These are phyloP conservation scores for Scedosporium minutisporum DNA, from an alignment of 2,329 filamentous ascomycete genomes.

Conservation along the genomic window DNA sequence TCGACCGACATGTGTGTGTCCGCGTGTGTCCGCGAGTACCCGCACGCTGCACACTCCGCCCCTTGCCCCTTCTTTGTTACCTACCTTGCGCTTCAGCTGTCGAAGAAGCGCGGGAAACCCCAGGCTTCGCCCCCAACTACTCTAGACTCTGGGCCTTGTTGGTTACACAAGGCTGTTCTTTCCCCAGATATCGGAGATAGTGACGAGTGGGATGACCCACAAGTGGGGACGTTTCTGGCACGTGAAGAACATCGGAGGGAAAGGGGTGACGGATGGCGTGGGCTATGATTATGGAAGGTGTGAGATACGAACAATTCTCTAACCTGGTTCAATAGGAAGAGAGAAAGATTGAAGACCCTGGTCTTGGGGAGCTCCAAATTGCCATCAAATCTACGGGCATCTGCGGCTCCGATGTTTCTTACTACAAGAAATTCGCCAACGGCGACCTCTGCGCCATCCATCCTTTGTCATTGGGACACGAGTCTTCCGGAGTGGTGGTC, in stretches of 20 bases:
- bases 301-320: constrained; percentile 11
- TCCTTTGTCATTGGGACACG: constrained; percentile 56
- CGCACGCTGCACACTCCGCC: neutral
- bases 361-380: constrained; percentile 50
- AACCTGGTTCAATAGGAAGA: constrained; percentile 30
- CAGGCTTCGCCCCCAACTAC: constrained; percentile 1
- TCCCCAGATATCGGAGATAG: neutral
- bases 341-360: constrained; percentile 36
- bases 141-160: neutral
- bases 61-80: neutral
- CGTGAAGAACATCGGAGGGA: constrained; percentile 6
- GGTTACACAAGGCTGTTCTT: constrained; percentile 3
- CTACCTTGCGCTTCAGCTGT: constrained; percentile 13
- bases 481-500: constrained; percentile 50
- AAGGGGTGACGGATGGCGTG: constrained; percentile 8
- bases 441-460: constrained; percentile 58
- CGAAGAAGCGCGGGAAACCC: neutral
- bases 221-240: neutral
- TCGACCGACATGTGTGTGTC: neutral
- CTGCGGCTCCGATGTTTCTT: constrained; percentile 61
- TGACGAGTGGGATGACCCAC: neutral
- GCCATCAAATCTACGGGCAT: constrained; percentile 57
- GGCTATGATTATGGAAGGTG: constrained; percentile 4
- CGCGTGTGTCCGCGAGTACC: neutral
- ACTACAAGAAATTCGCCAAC: constrained; percentile 65